Percentiles rank a stretch among this genome's conserved stretches.
These are phyloP conservation scores for Pseudocercospora cruenta DNA, from an alignment of 2,329 filamentous ascomycete species.

Conservation along the genomic window DNA sequence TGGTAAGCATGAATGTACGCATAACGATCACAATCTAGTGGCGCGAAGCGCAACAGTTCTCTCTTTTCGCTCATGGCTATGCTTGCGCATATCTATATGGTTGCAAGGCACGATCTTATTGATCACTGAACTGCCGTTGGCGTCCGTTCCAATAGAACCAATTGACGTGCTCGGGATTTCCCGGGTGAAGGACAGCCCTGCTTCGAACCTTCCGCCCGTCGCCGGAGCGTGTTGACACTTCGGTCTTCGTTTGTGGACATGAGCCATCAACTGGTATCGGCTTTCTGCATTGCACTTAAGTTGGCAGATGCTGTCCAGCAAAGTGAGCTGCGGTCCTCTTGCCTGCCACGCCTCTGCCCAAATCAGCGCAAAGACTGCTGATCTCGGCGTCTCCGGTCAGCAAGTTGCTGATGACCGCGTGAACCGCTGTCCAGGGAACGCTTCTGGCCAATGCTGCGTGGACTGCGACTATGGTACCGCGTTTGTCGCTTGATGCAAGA, in stretches of 20 bases:
- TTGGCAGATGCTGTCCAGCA: too few relatives aligned
- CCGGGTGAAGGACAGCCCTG: neutral
- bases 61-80: neutral
- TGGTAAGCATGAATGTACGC: neutral
- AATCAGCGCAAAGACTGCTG: neutral
- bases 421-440: too few relatives aligned
- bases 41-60: neutral
- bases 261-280: too few relatives aligned
- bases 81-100: neutral
- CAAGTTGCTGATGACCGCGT: neutral
- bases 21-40: neutral
- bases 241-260: too few relatives aligned
- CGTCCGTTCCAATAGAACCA: neutral
- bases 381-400: neutral
- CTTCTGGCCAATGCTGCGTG: too few relatives aligned
- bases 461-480: too few relatives aligned
- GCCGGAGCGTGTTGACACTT: neutral
- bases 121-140: neutral
- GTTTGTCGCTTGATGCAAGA: too few relatives aligned
- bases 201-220: neutral
- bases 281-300: too few relatives aligned
- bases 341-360: neutral
- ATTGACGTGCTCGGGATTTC: neutral
- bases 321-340: too few relatives aligned
- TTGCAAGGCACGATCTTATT: neutral